Base-by-base conservation (phyloP, 2,329 filamentous ascomycete genomes). In the Colletotrichum camelliae region DNA sequence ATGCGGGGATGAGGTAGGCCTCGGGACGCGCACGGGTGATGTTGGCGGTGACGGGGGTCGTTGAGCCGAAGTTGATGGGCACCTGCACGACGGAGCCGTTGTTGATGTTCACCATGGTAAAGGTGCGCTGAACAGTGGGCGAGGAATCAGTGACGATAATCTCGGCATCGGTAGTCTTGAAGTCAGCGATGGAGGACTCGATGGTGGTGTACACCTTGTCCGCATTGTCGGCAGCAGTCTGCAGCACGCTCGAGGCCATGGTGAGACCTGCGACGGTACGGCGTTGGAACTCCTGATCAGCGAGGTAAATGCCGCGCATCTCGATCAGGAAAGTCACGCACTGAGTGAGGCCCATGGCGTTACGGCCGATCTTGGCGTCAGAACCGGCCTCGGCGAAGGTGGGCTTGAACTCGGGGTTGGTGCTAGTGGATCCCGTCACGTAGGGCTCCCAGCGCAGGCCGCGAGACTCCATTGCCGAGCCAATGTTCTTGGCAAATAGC, bases 381-480 rank as follows among this genome's bases (percentile, higher is more conserved):
- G 70, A 76, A 5, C 74, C 74, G 7, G 74, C 74, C 65, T 76
- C 74, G 70, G 74, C 74, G 13, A 76, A 61, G 18, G 70, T 73
- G 0, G 81, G 81, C 0, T 79, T 80, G 27, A 81, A 79, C 43
- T 81, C 80, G 1, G 78, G 77, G 16, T 82, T 78, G 5, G 68
- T 71, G 0, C 76, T 80, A 0, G 72, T 68, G 9, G 70, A 76
- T 29, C 80, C 82, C 0, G 79, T 79, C 1, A 84, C 78, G 70
- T 84, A 84, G 0, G 81, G 81, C 60, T 81, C 80, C 81, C 81
- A 83, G 7, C 82, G 78, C 61, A 84, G 72, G 4, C 77, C 80
- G 21, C 76, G 77, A n/a, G 76, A 76, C 27, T 82, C 81, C 81
- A 84, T 82, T 18, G 78, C 81, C 2, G 78, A 60, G 0, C 78